These are phyloP conservation scores for Penicillium sp. DNA, from an alignment of 2,329 filamentous ascomycete species.

Conservation along the genomic window DNA sequence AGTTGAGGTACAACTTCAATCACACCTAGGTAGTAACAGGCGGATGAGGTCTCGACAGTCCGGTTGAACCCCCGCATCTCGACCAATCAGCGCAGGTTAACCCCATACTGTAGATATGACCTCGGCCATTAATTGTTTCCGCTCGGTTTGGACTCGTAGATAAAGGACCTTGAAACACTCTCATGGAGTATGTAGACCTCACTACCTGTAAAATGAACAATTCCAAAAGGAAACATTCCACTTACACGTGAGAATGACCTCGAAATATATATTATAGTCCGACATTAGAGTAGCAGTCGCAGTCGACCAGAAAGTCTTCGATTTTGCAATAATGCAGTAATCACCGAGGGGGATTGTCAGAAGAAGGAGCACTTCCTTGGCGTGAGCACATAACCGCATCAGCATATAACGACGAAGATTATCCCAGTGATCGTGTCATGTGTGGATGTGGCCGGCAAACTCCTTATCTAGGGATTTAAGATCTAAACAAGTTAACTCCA, in stretches of 20 bases:
- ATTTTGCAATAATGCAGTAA: background rate
- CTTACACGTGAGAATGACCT: background rate
- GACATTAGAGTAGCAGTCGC: rapidly evolving
- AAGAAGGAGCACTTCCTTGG: no score
- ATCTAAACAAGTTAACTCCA: no score
- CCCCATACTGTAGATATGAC: background rate
- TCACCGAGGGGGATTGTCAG: rapidly evolving
- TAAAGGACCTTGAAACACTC: no score
- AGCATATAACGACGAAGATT: background rate
- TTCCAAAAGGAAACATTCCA: background rate
- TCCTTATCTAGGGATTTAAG: background rate
- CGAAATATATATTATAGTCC: background rate
- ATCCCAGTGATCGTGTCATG: background rate
- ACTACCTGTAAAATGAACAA: no score
- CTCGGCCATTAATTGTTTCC: background rate
- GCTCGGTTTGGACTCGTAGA: rapidly evolving
- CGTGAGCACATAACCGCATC: no score
- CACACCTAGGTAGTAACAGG: background rate
- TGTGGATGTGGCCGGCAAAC: no score
- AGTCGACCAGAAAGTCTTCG: background rate
- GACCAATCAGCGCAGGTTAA: background rate
- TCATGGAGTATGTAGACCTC: background rate
- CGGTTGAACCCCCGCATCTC: background rate
- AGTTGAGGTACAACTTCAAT: background rate
- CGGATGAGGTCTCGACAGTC: background rate